Evolutionary conservation across 169 alveolate genomes (phyloP).

Genomic region (Plasmodium falciparum): DNA sequence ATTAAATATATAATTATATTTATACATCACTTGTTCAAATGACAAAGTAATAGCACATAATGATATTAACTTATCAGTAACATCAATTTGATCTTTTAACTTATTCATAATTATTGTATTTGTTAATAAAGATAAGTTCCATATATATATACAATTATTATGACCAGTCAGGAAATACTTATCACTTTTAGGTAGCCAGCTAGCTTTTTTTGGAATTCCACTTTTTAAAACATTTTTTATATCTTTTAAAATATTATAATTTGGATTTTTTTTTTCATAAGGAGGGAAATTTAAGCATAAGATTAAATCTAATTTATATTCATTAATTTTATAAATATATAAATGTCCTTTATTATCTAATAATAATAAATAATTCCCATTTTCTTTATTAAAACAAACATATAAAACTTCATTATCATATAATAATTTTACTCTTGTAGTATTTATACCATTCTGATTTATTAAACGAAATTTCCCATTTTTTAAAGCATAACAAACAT

Average conservation of each 20-base stretch:
- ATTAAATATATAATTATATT: slow-evolving; percentile 27
- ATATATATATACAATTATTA: slow-evolving; percentile 53
- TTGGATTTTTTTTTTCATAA: slow-evolving; percentile 14
- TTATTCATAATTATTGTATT: slow-evolving; percentile 31
- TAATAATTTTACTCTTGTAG: slow-evolving; percentile 61
- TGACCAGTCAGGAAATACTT: slow-evolving; percentile 71
- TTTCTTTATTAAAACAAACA: slow-evolving; percentile 54
- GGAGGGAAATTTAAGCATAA: slow-evolving; percentile 63
- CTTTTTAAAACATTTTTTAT: slow-evolving; percentile 17
- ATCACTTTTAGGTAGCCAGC: slow-evolving; percentile 75
- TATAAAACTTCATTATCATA: slow-evolving; percentile 66
- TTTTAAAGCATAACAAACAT: slow-evolving; percentile 60
- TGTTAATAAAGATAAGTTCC: slow-evolving; percentile 41
- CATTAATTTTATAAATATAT: slow-evolving; percentile 71
- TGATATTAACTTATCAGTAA: slow-evolving; percentile 30
- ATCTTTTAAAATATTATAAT: neutral
- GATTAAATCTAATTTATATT: slow-evolving; percentile 33
- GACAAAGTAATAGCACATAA: slow-evolving; percentile 41
- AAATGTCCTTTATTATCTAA: slow-evolving; percentile 65
- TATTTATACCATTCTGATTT: slow-evolving; percentile 67
- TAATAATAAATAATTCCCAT: slow-evolving; percentile 54
- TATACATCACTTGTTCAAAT: slow-evolving; percentile 20
- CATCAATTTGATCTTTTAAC: slow-evolving; percentile 34
- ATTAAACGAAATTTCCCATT: slow-evolving; percentile 74
- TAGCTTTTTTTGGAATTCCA: slow-evolving; percentile 51